Percentiles rank a stretch among this genome's conserved stretches.
phyloP scores from a whole-genome alignment of 768 basidiomycete genomes.

The Tremella mesenterica region DNA sequence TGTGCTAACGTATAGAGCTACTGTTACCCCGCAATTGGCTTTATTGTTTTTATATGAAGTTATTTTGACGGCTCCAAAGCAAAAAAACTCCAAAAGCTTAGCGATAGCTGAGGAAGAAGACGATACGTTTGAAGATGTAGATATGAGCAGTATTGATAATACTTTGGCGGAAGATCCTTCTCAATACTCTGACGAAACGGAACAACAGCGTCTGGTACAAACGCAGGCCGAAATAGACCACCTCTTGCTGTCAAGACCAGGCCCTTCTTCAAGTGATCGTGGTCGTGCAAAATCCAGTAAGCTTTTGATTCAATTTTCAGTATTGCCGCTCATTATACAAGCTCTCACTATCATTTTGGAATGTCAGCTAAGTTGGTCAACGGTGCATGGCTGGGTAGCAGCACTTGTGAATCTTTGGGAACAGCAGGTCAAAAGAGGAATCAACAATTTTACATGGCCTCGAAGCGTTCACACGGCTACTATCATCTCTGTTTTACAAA shows the following conservation, averaged over 20 bases:
- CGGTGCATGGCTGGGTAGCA: neutral
- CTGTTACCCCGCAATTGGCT: neutral
- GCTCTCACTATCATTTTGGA: neutral
- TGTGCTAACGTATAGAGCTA: neutral
- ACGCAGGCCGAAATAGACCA: neutral
- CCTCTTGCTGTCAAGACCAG: neutral
- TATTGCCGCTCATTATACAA: neutral
- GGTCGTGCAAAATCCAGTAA: neutral
- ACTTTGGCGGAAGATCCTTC: too few relatives aligned
- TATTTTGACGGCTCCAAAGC: neutral
- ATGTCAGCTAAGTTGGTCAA: neutral
- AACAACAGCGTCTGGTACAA: neutral
- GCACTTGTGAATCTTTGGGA: neutral
- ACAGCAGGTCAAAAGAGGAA: neutral
- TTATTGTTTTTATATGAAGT: neutral
- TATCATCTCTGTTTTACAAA: neutral
- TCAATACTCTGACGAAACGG: too few relatives aligned
- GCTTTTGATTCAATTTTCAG: neutral
- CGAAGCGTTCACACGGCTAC: neutral
- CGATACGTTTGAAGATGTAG: neutral
- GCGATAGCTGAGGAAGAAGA: neutral
- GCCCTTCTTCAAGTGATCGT: neutral
- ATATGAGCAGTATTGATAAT: neutral
- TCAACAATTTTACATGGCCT: neutral
- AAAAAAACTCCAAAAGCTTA: neutral